Conservation (phyloP, 2,329 filamentous ascomycete species). For the Fusarium zealandicum region DNA sequence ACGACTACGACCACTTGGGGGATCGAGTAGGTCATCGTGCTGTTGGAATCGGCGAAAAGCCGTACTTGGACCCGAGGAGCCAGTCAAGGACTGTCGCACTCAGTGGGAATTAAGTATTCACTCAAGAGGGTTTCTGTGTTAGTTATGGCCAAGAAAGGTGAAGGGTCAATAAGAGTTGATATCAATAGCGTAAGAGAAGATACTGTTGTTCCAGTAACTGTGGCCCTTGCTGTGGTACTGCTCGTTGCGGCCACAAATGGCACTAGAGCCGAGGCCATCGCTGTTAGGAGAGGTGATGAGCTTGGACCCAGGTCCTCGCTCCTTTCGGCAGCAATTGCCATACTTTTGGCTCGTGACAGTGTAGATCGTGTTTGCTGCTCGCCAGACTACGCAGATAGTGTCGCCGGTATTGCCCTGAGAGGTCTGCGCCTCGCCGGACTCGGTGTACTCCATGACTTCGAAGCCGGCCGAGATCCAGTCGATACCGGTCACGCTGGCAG, state of each 20-base stretch:
- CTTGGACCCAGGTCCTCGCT: neutral
- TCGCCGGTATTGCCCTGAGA: neutral
- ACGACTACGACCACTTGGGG: too few relatives aligned
- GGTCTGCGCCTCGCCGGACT: neutral
- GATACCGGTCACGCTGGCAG: neutral
- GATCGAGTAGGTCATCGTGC: too few relatives aligned
- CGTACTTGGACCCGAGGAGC: too few relatives aligned
- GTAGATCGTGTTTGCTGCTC: neutral
- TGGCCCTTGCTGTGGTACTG: neutral
- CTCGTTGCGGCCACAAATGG: slow-evolving; percentile 1
- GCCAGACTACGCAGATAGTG: neutral
- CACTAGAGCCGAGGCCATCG: neutral
- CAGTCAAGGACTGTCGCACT: too few relatives aligned
- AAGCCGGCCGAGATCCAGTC: neutral
- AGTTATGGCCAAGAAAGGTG: too few relatives aligned
- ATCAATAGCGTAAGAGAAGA: slow-evolving; percentile 14
- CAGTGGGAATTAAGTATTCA: too few relatives aligned
- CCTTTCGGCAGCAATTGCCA: neutral
- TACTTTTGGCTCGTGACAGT: neutral
- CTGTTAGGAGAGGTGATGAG: neutral
- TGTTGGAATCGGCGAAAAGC: too few relatives aligned
- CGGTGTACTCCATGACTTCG: neutral
- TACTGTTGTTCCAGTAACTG: neutral
- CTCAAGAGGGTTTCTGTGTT: too few relatives aligned
- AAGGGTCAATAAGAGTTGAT: too few relatives aligned